phyloP scores from a whole-genome alignment of 805 yeast species.

The Sporopachydermia lactativora region DNA sequence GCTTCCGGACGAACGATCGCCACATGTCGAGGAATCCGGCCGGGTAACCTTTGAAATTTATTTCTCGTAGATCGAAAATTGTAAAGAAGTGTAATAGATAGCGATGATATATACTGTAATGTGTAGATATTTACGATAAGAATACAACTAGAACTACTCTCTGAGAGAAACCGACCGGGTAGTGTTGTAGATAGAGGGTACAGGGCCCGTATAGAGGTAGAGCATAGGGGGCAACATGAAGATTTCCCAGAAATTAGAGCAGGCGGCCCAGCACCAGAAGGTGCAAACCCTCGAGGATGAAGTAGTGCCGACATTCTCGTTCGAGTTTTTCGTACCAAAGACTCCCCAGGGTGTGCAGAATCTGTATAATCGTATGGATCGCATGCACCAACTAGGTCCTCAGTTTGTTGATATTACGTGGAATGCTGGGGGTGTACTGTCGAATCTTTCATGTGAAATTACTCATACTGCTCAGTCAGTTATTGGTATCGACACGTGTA shows the following conservation, averaged over 20 bases:
- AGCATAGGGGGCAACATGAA: conserved; percentile 21
- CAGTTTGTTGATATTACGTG: conserved; percentile 92
- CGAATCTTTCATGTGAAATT: conserved; percentile 79
- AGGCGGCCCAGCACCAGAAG: conserved; percentile 20
- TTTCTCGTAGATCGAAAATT: too few relatives aligned
- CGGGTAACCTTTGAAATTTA: too few relatives aligned
- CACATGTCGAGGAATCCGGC: too few relatives aligned
- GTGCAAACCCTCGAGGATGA: conserved; percentile 8
- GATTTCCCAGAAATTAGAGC: conserved; percentile 30
- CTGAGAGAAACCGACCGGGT: too few relatives aligned
- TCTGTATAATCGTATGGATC: conserved; percentile 90
- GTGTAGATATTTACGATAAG: too few relatives aligned
- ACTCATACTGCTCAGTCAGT: conserved; percentile 84
- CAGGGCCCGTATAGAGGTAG: too few relatives aligned
- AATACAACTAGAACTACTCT: too few relatives aligned
- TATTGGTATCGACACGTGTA: conserved; percentile 87
- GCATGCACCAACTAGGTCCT: conserved; percentile 89
- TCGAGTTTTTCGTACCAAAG: conserved; percentile 95
- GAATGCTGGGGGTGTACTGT: conserved; percentile 93
- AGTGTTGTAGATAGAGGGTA: too few relatives aligned
- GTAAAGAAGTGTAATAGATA: too few relatives aligned
- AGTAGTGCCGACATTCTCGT: conserved; percentile 64
- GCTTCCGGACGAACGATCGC: too few relatives aligned
- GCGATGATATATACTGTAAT: too few relatives aligned
- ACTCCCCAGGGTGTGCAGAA: conserved; percentile 95